phyloP scores from a whole-genome alignment of 306 rosid genomes.

The Medicago lupulina region DNA sequence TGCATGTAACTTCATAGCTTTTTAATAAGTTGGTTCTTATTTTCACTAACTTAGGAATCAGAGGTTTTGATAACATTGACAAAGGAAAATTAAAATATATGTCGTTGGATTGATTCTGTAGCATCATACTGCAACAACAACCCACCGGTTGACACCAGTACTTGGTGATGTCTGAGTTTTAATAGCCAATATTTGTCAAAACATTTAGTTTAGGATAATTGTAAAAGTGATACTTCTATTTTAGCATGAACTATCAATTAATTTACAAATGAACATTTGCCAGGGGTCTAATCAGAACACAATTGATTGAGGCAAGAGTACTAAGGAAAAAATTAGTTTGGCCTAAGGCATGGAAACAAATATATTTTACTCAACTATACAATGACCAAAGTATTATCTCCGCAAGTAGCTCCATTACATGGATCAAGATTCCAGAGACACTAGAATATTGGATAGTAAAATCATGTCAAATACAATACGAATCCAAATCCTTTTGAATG shows the following conservation, averaged over 20 bases:
- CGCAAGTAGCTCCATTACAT: too few relatives aligned
- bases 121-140: background rate
- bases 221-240: background rate
- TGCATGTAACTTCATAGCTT: background rate
- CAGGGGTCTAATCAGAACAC: background rate
- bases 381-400: too few relatives aligned
- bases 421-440: too few relatives aligned
- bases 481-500: too few relatives aligned
- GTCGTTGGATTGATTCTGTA: background rate
- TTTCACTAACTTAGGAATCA: slow-evolving; percentile 4
- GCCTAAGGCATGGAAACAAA: background rate
- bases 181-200: background rate
- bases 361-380: too few relatives aligned
- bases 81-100: background rate
- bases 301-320: background rate
- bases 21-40: background rate
- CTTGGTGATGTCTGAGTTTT: background rate
- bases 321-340: too few relatives aligned
- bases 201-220: background rate
- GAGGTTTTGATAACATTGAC: background rate
- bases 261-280: background rate
- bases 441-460: too few relatives aligned
- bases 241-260: background rate
- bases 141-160: background rate
- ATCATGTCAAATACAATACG: too few relatives aligned